Base-by-base conservation (phyloP, 2,329 filamentous ascomycete species). In the Microcyclospora tardicrescens region DNA sequence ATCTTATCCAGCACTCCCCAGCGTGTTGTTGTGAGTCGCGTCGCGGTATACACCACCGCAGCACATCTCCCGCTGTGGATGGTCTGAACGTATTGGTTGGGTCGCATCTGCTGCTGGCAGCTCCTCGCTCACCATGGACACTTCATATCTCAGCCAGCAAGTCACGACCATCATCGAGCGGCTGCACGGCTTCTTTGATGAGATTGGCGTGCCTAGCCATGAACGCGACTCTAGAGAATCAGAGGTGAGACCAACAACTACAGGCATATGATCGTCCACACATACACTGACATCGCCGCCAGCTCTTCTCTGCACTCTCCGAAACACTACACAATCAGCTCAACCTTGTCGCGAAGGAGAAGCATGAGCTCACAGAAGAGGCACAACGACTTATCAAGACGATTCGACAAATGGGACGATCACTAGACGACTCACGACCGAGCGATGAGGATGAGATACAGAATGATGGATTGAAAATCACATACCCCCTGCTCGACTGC, bases 181-280 rank as follows among this genome's bases (percentile, higher is more conserved):
- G 64, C 74, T 98, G 44, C 89, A 96, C 64, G 83, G 82, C 48
- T 75, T 96, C 41, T 98, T 95, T 57, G 91, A 98, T 61, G 89
- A 98, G 59, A 98, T 98, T 56, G 91, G 91, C 42, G 83, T 98
- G n/a, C 77, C 89, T 19, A 77, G 69, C 55, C 86, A 94, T 77
- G 91, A 96, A 62, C 82, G 91, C 56, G 86, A 96, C 58, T 72
- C 76, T 36, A 75, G 91, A 54, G 89, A 96, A 60, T 75, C 84
- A 58, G 85, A 95, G 77, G 87, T 93, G 67, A 56, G 72, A 16
- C 1, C 28, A 28, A 38, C 9, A 1, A 28, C 10, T 33, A 2
- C 6, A 29, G n/a, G 16, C 42, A 19, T 12, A 35, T 34, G 33
- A n/a, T 31, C 34, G n/a, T 27, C 30, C 30, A 32, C 10, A 10